Conservation (phyloP, 176 grass and related monocot genomes). For the Areca catechu region DNA sequence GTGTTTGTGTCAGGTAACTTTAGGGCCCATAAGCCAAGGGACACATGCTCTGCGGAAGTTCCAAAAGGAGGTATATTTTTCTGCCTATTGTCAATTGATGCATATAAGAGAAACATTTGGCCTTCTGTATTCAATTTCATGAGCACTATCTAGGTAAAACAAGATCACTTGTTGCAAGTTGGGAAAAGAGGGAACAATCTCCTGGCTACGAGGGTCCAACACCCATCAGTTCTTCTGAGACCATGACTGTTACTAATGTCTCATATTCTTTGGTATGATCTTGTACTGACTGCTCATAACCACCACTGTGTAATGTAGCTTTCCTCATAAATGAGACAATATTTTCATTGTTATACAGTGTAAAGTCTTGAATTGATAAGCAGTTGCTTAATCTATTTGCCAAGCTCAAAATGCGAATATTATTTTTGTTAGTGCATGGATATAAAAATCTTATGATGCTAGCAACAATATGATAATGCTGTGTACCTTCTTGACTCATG, state of each 20-base stretch:
- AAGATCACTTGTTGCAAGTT: slow-evolving; percentile 57
- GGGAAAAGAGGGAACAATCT: slow-evolving; percentile 59
- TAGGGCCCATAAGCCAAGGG: slow-evolving; percentile 66
- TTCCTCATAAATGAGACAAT: no score
- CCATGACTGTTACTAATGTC: slow-evolving; percentile 18
- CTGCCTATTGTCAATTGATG: slow-evolving; percentile 12
- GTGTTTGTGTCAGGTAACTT: slow-evolving; percentile 34
- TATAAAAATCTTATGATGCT: no score
- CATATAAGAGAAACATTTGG: slow-evolving; percentile 18
- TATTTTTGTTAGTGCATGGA: no score
- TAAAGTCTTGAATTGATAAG: no score
- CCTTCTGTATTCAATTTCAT: slow-evolving; percentile 19
- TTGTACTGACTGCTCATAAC: slow-evolving; percentile 6
- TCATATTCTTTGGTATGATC: slow-evolving; percentile 64
- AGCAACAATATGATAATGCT: no score
- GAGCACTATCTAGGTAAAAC: slow-evolving; percentile 49
- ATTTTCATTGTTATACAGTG: no score
- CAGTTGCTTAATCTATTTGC: no score
- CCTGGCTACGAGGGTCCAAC: slow-evolving; percentile 57
- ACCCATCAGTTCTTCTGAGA: slow-evolving; percentile 31
- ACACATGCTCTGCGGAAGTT: slow-evolving; percentile 69
- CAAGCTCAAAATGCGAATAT: no score
- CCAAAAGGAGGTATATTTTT: slow-evolving; percentile 73
- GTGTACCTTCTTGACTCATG: no score
- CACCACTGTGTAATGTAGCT: no score